phyloP scores from a whole-genome alignment of 495 filamentous ascomycete species.

The Xylaria intraflava region DNA sequence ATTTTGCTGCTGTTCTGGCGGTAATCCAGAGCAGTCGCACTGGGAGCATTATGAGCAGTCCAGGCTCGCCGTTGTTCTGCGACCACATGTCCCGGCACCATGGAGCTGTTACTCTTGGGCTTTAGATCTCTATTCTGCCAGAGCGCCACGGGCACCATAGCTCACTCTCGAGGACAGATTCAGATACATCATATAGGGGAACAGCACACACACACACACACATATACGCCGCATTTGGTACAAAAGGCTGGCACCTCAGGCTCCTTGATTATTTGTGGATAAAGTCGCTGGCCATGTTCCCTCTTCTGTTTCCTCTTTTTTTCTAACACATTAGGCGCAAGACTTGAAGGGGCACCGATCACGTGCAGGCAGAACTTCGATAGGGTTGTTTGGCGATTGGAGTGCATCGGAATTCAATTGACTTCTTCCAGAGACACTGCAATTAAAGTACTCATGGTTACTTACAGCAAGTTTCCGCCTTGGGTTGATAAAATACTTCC shows the following conservation, averaged over 20 bases:
- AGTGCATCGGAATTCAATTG: constrained; percentile 43
- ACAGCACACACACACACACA: neutral
- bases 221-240: constrained; percentile 5
- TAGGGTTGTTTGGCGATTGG: constrained; percentile 39
- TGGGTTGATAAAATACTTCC: neutral
- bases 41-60: constrained; percentile 5
- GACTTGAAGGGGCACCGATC: constrained; percentile 28
- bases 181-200: constrained; percentile 11
- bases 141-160: constrained; percentile 8
- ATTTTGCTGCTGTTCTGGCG: constrained; percentile 3
- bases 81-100: constrained; percentile 12
- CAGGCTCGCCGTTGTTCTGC: neutral
- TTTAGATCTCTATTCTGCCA: constrained; percentile 15
- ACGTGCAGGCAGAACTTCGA: constrained; percentile 38
- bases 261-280: neutral
- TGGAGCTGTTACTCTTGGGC: constrained; percentile 14
- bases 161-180: constrained; percentile 15
- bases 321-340: constrained; percentile 32
- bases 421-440: constrained; percentile 18
- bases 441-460: neutral
- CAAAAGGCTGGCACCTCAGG: constrained; percentile 9
- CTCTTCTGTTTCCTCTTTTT: constrained; percentile 31
- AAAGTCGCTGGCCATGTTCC: constrained; percentile 4
- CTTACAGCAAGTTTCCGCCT: neutral
- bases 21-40: neutral